Conservation (phyloP, 192 early-diverging fungal genomes). For the Chytriomyces hyalinus region DNA sequence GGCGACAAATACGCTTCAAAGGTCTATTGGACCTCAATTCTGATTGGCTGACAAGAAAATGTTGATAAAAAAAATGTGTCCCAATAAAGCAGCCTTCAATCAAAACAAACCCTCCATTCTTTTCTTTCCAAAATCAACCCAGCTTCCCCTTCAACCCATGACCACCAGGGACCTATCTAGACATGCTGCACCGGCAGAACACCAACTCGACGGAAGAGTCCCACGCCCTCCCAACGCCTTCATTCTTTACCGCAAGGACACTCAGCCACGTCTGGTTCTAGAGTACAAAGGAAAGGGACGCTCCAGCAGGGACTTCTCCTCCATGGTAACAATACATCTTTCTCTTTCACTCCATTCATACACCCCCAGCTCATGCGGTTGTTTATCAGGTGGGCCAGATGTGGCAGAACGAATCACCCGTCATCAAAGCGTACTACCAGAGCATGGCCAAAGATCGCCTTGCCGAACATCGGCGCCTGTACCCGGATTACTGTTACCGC, state of each 20-base stretch:
- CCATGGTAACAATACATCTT: not conserved
- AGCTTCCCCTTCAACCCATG: too few relatives aligned
- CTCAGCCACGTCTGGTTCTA: slow-evolving; percentile 4
- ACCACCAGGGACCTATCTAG: too few relatives aligned
- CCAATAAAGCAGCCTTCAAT: too few relatives aligned
- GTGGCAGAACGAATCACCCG: slow-evolving; percentile 4
- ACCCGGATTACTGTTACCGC: slow-evolving; percentile 19
- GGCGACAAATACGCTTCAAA: too few relatives aligned
- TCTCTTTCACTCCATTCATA: not conserved
- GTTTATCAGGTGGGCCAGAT: slow-evolving; percentile 11
- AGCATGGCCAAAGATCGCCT: not conserved
- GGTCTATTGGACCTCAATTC: too few relatives aligned
- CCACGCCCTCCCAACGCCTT: slow-evolving; percentile 26
- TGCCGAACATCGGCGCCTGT: not conserved
- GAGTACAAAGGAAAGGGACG: slow-evolving; percentile 3
- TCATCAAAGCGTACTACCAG: slow-evolving; percentile 5
- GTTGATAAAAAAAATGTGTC: too few relatives aligned
- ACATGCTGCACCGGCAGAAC: not conserved
- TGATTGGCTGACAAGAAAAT: too few relatives aligned
- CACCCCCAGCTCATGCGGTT: not conserved
- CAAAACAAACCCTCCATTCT: too few relatives aligned
- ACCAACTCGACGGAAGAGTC: not conserved
- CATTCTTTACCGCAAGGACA: slow-evolving; percentile 21
- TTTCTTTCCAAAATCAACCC: too few relatives aligned
- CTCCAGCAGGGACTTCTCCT: slow-evolving; percentile 12